Percentiles rank a stretch among this genome's conserved stretches.
These are phyloP conservation scores for Cladophialophora immunda DNA, from an alignment of 2,329 filamentous ascomycete species.

Conservation along the genomic window DNA sequence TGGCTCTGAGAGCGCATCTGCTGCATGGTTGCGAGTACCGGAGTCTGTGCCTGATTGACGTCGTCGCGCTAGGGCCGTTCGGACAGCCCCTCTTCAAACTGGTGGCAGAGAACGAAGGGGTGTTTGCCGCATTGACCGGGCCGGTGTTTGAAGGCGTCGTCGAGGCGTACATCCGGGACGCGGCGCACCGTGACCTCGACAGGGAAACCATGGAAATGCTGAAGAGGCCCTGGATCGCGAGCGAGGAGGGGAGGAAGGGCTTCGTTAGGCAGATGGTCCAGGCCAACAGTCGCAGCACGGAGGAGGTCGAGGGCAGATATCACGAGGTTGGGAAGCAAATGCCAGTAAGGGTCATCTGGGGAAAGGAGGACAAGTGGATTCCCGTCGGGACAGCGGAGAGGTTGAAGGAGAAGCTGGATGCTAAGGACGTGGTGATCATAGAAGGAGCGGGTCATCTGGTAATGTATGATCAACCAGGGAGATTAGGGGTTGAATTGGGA, in stretches of 20 bases:
- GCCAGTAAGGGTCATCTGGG: slow-evolving; percentile 57
- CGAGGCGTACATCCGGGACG: slow-evolving; percentile 52
- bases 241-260: slow-evolving; percentile 42
- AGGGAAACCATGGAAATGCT: slow-evolving; percentile 49
- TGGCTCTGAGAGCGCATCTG: slow-evolving; percentile 51
- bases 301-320: slow-evolving; percentile 52
- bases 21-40: slow-evolving; percentile 49
- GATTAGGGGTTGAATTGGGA: slow-evolving; percentile 50
- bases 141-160: slow-evolving; percentile 52
- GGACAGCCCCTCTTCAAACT: slow-evolving; percentile 56
- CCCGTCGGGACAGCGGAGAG: slow-evolving; percentile 50
- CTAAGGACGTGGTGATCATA: slow-evolving; percentile 48
- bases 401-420: slow-evolving; percentile 44
- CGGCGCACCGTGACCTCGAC: slow-evolving; percentile 45
- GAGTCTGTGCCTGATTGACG: slow-evolving; percentile 55
- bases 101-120: slow-evolving; percentile 46
- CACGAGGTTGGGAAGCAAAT: slow-evolving; percentile 46
- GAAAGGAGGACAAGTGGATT: slow-evolving; percentile 55
- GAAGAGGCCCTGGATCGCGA: slow-evolving; percentile 48
- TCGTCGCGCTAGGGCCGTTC: slow-evolving; percentile 55
- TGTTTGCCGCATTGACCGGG: slow-evolving; percentile 47
- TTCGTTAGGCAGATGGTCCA: slow-evolving; percentile 55
- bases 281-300: slow-evolving; percentile 45
- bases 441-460: slow-evolving; percentile 55
- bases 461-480: slow-evolving; percentile 55